Evolutionary conservation across 805 yeast species (phyloP), one percentile per base, ranked within the genome.

Genomic region (Wickerhamomyces tratensis): DNA sequence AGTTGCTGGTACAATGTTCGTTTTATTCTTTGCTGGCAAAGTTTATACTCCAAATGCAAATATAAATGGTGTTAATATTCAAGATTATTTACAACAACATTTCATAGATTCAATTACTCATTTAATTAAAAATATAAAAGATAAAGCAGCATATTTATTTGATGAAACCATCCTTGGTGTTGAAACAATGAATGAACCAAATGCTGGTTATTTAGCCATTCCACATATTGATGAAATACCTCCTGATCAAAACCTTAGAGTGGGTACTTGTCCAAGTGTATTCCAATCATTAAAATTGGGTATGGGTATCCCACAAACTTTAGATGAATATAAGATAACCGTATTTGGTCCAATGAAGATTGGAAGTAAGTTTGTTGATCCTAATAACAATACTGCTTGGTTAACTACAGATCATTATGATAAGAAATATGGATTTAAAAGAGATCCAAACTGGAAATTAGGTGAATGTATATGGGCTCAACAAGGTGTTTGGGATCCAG

Each of bases 131-230:
- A 46, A 63, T 13, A 62, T 80, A 8, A 59, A 61, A 35, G 53
- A 51, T 1, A 44, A 43, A 2, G 71, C 69, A 0, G 78, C 80
- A 0, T 65, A 67, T 10, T 53, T 79, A 37, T 63, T 74, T 40
- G 65, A 67, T 29, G 63, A 52, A 40, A 70, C 72, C n/a, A 60
- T 86, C 3, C 47, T 84, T n/a, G 97, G 95, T 3, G 68, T 86
- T 43, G 97, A 89, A 62, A 72, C 84, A 40, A 59, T 89, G 64
- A 89, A 89, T 58, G 97, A 89, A 58, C 96, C 96, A 7, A 82
- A 77, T 51, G 57, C 68, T 41, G 97, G 97, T 0, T 71, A 79
- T 41, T 69, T 82, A 36, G 95, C 93, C 0, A 70, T 71, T 39
- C 62, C 63, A 5, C 71, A 85, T 54, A 60, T 89, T 30, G 66